A percentile compares a stretch with the other conserved stretches of the same genome.
These are phyloP conservation scores for Emergomyces pasteurianus DNA, from an alignment of 2,329 filamentous ascomycete species.

Conservation along the genomic window DNA sequence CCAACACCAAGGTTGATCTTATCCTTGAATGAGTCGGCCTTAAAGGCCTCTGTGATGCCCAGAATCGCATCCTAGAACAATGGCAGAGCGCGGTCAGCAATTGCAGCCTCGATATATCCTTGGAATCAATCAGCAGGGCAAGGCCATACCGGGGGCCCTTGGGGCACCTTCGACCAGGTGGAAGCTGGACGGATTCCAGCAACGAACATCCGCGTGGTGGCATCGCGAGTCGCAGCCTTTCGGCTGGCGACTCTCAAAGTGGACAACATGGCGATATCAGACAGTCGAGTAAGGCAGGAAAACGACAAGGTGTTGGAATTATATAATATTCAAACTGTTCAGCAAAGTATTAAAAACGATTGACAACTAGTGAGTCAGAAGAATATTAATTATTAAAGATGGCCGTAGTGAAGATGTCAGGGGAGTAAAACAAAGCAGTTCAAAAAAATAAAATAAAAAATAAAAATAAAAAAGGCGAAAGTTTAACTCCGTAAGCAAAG, in stretches of 20 bases:
- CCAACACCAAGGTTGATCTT: slow-evolving; percentile 99
- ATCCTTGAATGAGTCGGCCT: slow-evolving; percentile 81
- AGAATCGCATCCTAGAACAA: slow-evolving; percentile 32
- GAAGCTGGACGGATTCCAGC: slow-evolving; percentile 53
- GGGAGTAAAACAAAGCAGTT: neutral
- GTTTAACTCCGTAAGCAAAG: too few relatives aligned
- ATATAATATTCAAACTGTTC: neutral
- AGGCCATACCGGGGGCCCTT: slow-evolving; percentile 75
- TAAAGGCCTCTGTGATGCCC: slow-evolving; percentile 89
- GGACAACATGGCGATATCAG: slow-evolving; percentile 31
- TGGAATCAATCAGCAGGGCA: neutral
- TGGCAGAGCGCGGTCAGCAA: slow-evolving; percentile 16
- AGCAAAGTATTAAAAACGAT: neutral
- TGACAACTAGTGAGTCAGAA: neutral
- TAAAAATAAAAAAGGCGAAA: too few relatives aligned
- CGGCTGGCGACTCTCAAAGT: slow-evolving; percentile 34
- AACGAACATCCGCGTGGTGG: slow-evolving; percentile 26
- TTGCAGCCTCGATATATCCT: slow-evolving; percentile 1
- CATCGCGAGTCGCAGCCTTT: slow-evolving; percentile 28
- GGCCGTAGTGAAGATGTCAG: neutral
- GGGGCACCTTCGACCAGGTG: slow-evolving; percentile 80
- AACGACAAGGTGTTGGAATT: neutral
- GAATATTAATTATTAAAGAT: too few relatives aligned
- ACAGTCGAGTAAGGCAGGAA: neutral
- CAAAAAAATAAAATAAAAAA: neutral